phyloP scores from a whole-genome alignment of 805 yeast species.

The Grigorovia yakushimaensis region DNA sequence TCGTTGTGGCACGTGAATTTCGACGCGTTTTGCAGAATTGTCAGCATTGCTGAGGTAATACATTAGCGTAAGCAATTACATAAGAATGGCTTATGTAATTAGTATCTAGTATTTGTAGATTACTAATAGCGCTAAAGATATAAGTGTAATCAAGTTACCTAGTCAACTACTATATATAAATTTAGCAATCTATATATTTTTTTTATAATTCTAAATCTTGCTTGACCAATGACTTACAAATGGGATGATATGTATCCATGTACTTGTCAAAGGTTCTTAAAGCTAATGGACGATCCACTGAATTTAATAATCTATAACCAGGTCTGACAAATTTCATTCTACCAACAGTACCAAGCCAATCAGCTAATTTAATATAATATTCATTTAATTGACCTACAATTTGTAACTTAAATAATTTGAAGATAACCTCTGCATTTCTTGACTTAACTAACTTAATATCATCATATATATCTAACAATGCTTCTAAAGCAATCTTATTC shows the following conservation, averaged over 20 bases:
- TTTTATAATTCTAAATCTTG: slow-evolving; percentile 55
- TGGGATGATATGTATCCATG: slow-evolving; percentile 67
- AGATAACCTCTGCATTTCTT: slow-evolving; percentile 69
- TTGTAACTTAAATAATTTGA: slow-evolving; percentile 66
- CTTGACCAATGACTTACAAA: slow-evolving; percentile 70
- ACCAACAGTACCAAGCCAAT: slow-evolving; percentile 86
- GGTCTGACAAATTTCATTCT: slow-evolving; percentile 94
- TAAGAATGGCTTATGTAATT: too few species aligned
- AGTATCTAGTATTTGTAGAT: too few species aligned
- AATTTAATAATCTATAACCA: slow-evolving; percentile 56
- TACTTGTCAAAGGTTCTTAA: slow-evolving; percentile 50
- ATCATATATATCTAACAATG: slow-evolving; percentile 31
- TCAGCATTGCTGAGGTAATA: too few species aligned
- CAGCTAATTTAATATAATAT: slow-evolving; percentile 48
- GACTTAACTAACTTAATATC: slow-evolving; percentile 38
- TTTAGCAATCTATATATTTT: background rate
- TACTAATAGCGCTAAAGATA: too few species aligned
- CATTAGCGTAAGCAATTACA: too few species aligned
- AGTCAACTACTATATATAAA: background rate
- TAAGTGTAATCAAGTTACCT: too few species aligned
- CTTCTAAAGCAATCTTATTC: slow-evolving; percentile 27
- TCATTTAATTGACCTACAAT: slow-evolving; percentile 41
- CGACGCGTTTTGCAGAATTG: too few species aligned
- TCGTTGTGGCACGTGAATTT: too few species aligned
- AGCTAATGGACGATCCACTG: slow-evolving; percentile 59